Evolutionary conservation across 768 basidiomycete genomes (phyloP).

Genomic region (Mycena vitilis): DNA sequence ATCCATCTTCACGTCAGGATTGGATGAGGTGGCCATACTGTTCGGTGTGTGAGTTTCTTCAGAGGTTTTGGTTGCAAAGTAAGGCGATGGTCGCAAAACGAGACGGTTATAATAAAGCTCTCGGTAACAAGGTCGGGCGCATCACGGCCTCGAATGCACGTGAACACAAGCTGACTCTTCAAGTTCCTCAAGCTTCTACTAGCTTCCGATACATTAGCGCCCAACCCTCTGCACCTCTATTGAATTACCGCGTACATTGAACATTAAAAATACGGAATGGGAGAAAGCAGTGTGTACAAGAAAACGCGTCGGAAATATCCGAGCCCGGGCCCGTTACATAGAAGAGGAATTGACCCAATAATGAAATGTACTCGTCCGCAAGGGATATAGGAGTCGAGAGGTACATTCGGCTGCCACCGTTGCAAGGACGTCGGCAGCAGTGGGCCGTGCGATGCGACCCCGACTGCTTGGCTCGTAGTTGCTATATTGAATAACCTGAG

Average conservation of each 20-base stretch:
- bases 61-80: slow-evolving; percentile 29
- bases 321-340: not conserved
- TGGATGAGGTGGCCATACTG: slow-evolving; percentile 48
- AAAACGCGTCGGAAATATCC: slow-evolving; percentile 27
- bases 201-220: not conserved
- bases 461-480: not conserved
- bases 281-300: not conserved
- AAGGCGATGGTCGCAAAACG: slow-evolving; percentile 4
- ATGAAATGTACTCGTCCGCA: not conserved
- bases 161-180: slow-evolving; percentile 1
- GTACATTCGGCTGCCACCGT: slow-evolving; percentile 22
- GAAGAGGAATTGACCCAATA: not conserved
- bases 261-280: not conserved
- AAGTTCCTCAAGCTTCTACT: slow-evolving; percentile 24
- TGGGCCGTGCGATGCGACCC: slow-evolving; percentile 6
- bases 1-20: slow-evolving; percentile 71
- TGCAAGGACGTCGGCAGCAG: slow-evolving; percentile 23
- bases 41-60: slow-evolving; percentile 32
- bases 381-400: slow-evolving; percentile 12
- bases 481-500: not conserved
- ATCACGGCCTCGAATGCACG: slow-evolving; percentile 1
- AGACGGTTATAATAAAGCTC: slow-evolving; percentile 1
- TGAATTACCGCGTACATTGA: not conserved
- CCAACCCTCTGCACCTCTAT: not conserved
- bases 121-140: slow-evolving; percentile 7